phyloP scores from a whole-genome alignment of 2,329 filamentous ascomycete species.

The Atkinsonella texensis region DNA sequence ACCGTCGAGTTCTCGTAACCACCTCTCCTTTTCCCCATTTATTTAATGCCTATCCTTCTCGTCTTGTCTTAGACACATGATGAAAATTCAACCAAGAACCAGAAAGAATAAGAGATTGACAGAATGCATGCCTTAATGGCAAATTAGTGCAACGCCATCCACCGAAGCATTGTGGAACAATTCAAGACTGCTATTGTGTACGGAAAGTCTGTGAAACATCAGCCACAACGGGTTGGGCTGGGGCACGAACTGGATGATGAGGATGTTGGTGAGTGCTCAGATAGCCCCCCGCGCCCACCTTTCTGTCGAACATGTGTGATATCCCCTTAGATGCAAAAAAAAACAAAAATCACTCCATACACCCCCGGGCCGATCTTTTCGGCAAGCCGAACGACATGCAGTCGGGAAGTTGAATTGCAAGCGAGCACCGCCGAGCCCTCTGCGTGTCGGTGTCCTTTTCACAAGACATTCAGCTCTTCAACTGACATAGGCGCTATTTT shows the following conservation, averaged over 20 bases:
- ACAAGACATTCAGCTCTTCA: neutral
- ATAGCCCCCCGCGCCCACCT: neutral
- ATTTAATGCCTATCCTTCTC: neutral
- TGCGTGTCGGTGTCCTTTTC: neutral
- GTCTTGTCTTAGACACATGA: neutral
- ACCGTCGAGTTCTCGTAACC: neutral
- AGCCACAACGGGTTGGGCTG: conserved; percentile 89
- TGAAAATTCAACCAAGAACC: neutral
- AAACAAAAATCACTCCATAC: neutral
- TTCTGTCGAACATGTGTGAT: neutral
- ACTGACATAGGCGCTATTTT: neutral
- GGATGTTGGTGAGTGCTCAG: conserved; percentile 67
- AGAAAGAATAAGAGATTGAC: neutral
- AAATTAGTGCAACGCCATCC: conserved; percentile 84
- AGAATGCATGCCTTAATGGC: conserved; percentile 15
- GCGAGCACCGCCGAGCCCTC: neutral
- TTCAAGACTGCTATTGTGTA: conserved; percentile 96
- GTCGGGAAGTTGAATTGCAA: neutral
- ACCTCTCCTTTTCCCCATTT: neutral
- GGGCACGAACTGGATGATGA: conserved; percentile 88
- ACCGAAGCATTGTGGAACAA: conserved; percentile 88
- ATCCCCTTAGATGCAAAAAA: too few relatives aligned
- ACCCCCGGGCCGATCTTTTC: neutral
- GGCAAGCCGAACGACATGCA: neutral
- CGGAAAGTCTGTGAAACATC: conserved; percentile 96